Percentiles rank a stretch among this genome's conserved stretches.
These are phyloP conservation scores for Colletotrichum sp. DNA, from an alignment of 2,329 filamentous ascomycete species.

Conservation along the genomic window DNA sequence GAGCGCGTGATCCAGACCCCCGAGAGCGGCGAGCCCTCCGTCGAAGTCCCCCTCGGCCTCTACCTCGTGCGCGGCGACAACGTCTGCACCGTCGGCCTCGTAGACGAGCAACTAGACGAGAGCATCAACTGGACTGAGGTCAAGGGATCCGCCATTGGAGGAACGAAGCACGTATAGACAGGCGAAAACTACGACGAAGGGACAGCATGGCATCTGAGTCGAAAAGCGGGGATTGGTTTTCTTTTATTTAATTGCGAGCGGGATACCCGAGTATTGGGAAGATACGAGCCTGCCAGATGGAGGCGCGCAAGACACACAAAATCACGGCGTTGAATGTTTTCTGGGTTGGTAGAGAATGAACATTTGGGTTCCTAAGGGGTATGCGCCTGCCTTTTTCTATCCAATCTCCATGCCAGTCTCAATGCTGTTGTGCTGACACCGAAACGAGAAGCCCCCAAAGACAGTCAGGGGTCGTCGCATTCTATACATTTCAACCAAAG, in stretches of 20 bases:
- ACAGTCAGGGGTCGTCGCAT: constrained; percentile 4
- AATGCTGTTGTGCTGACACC: constrained; percentile 7
- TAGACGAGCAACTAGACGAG: constrained; percentile 87
- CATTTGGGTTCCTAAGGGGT: constrained; percentile 21
- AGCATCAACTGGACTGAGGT: constrained; percentile 95
- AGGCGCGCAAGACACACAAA: not conserved
- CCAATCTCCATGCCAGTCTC: not conserved
- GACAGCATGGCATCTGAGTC: not conserved
- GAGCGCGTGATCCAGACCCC: constrained; percentile 89
- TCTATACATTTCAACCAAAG: constrained; percentile 51
- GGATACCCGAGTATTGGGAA: constrained; percentile 18
- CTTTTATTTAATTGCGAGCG: constrained; percentile 26
- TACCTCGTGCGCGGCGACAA: constrained; percentile 96
- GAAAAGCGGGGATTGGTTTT: not conserved
- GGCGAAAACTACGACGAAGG: not conserved
- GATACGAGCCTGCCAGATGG: constrained; percentile 2
- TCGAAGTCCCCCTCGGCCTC: constrained; percentile 81
- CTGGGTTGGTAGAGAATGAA: constrained; percentile 23
- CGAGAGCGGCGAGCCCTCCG: constrained; percentile 82
- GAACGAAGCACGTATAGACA: constrained; percentile 77
- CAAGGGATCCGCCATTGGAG: constrained; percentile 81
- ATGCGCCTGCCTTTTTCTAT: constrained; percentile 21
- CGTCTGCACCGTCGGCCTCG: constrained; percentile 85
- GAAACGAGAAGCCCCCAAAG: constrained; percentile 35
- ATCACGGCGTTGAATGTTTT: constrained; percentile 18